phyloP scores from a whole-genome alignment of 192 early-diverging fungal genomes.

The Gaertneriomyces sp. region DNA sequence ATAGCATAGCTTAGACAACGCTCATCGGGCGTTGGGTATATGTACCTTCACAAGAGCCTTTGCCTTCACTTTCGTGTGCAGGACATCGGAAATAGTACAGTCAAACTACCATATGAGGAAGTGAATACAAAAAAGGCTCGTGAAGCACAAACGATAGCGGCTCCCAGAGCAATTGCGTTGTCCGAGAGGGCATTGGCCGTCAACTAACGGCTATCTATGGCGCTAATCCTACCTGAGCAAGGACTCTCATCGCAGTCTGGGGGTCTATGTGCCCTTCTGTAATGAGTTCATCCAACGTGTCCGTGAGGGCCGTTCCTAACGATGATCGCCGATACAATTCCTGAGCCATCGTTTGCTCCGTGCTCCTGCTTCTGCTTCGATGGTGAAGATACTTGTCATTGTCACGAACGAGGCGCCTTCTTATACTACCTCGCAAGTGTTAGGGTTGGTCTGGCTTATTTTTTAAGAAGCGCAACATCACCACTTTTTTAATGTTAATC shows the following conservation, averaged over 20 bases:
- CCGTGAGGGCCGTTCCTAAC: constrained; percentile 88
- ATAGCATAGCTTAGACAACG: not conserved
- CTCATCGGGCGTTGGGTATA: not conserved
- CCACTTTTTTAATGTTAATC: too few species aligned
- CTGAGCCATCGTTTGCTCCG: constrained; percentile 28
- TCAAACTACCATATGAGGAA: constrained; percentile 61
- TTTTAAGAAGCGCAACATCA: too few species aligned
- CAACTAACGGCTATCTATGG: not conserved
- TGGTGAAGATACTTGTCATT: too few species aligned
- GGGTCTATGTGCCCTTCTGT: constrained; percentile 83
- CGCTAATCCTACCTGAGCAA: constrained; percentile 61
- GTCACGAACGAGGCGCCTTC: too few species aligned
- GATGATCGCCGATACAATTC: constrained; percentile 58
- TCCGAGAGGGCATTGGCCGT: too few species aligned
- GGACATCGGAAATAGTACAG: constrained; percentile 81
- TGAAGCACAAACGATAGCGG: not conserved
- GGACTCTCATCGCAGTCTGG: constrained; percentile 80
- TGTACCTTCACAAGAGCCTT: constrained; percentile 80
- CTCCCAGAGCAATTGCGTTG: not conserved
- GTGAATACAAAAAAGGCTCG: not conserved
- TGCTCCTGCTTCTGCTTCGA: too few species aligned
- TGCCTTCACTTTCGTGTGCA: constrained; percentile 72
- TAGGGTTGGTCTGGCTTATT: too few species aligned
- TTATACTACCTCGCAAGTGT: too few species aligned
- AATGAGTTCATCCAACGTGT: constrained; percentile 95